These are phyloP conservation scores for Solanum sejunctum DNA, from an alignment of 257 asterid species.

Conservation along the genomic window DNA sequence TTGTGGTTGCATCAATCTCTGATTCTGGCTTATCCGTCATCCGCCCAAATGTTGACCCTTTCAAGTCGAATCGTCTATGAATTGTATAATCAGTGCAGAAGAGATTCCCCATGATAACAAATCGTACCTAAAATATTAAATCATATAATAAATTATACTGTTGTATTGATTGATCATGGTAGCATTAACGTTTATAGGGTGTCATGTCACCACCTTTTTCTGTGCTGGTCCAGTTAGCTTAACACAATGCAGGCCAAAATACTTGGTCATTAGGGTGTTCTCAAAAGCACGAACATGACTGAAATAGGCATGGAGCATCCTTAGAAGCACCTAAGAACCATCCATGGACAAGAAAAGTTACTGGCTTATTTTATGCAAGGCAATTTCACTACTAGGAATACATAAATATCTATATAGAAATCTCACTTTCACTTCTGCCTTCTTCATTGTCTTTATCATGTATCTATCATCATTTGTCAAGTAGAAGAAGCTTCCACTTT, in stretches of 20 bases:
- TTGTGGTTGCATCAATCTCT: constrained; percentile 15
- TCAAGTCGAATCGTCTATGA: constrained; percentile 14
- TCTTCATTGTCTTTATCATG: constrained; percentile 9
- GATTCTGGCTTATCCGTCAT: constrained; percentile 7
- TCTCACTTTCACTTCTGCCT: constrained; percentile 9
- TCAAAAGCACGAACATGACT: constrained; percentile 18
- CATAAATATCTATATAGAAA: neutral
- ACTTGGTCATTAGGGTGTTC: constrained; percentile 21
- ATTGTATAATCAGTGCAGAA: constrained; percentile 10
- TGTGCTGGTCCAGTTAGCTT: constrained; percentile 31
- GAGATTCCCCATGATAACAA: constrained; percentile 15
- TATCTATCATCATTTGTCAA: constrained; percentile 4
- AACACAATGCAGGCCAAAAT: constrained; percentile 34
- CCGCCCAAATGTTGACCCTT: constrained; percentile 19
- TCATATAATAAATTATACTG: neutral
- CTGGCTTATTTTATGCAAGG: neutral
- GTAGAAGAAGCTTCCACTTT: constrained; percentile 3
- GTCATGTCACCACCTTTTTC: constrained; percentile 1
- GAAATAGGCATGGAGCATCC: constrained; percentile 35
- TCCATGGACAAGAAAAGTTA: neutral
- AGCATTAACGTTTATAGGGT: neutral
- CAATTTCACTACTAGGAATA: neutral
- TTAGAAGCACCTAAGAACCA: constrained; percentile 20
- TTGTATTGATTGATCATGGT: neutral
- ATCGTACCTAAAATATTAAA: constrained; percentile 11